Evolutionary conservation across 352 stramenopile genomes (phyloP), one percentile per base, ranked within the genome.

Genomic region (Pythium myriotylum): DNA sequence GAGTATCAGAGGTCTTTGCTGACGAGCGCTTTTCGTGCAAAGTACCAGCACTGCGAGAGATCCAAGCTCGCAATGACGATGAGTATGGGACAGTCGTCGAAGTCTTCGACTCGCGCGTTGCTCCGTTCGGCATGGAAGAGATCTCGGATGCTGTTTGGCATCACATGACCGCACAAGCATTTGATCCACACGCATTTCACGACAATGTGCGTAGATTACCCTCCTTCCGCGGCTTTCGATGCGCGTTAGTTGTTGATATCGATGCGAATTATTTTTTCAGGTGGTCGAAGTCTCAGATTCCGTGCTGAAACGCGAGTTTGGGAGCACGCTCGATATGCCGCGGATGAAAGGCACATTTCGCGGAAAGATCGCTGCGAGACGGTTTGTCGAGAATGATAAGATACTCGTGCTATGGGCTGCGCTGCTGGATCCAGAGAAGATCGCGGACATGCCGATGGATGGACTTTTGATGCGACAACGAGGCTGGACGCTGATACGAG

Each of bases 371-470:
- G 61, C 82, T 0, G 27, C 72, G 5, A 59, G 72, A n/a, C 69
- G 68, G 54, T 70, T 72, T 33, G 67, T 61, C 9, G 65, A 74
- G n/a, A 48, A 45, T 5, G 64, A 82, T 0, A 76, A 76, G 22
- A 60, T 83, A n/a, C 55, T 88, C 24, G 70, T 88, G 40, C 19
- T 84, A 5, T 84, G 74, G 63, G 57, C 66, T 7, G 71, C 70
- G 2, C 23, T 75, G 10, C 56, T 81, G 24, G 77, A 82, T 24
- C 74, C 76, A 0, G 67, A 80, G 23, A 71, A 72, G 53, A 77
- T 85, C 52, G 74, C 62, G 0, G 74, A 71, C 13, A 65, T 59
- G 16, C 71, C 68, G 0, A 60, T 84, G 40, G 67, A 75, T 1
- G 74, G 72, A 40, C 66, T 88, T 4, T 63, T 68, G 17, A 79